Evolutionary conservation across 495 filamentous ascomycete genomes (phyloP), one percentile per base, ranked within the genome.

Genomic region (Penicillium crystallinum): DNA sequence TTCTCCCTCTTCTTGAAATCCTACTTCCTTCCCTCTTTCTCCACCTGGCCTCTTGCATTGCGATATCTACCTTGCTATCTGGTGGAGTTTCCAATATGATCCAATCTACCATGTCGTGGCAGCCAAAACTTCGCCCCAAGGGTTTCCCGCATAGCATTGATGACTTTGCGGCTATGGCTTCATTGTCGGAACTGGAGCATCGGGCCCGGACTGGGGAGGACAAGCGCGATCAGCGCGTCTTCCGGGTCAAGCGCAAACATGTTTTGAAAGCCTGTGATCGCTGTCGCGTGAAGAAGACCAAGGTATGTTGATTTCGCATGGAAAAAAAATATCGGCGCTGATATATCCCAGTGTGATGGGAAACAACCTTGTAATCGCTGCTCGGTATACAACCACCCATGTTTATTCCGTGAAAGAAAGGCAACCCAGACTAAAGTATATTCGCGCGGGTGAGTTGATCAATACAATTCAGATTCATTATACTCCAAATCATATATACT

Each of bases 211-310:
- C 62, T 27, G 55, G 52, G 2, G 69, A 75, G 18, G 72, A 74
- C 39, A 77, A 73, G 54, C 65, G 64, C 10, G 65, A 75, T 35
- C 72, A 72, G 36, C 72, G 72, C 12, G 68, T 77, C 15, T 77
- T 75, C 50, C 72, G 74, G n/a, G 72, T 75, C 39, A 77, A 77
- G 52, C 67, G 74, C 31, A 77, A 77, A 54, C 74, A 77, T 66
- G 74, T 77, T 17, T 51, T 75, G 10, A 77, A 75, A 42, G 74
- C 74, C 1, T 77, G 74, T 48, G 74, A 77, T 65, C 71, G 72
- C 9, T 77, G 74, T 54, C 64, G 74, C 50, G 71, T 77, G 19
- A 77, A 77, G 53, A 77, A 77, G 59, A 74, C 74, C 31, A 77
- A 77, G 62, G 74, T 75, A 40, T 46, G 61, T 66, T 3, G 15